Evolutionary conservation across 1,139 yeast species (phyloP).

Genomic region (Blastobotrys buckinghamii): DNA sequence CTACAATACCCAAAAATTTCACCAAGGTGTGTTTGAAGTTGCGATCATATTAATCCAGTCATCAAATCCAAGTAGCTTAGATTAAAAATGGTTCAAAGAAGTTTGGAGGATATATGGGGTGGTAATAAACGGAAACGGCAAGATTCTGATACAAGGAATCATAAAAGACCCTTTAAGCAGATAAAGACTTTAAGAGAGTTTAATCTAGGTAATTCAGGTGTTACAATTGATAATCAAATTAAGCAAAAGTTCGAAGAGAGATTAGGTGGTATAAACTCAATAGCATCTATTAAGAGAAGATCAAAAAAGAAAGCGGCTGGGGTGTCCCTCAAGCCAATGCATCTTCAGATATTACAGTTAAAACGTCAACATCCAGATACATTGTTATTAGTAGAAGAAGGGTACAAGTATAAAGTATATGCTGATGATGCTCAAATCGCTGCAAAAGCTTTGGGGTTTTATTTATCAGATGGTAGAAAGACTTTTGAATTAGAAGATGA

Average conservation of each 20-base stretch:
- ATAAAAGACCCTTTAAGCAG: neutral
- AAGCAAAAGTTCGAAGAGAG: neutral
- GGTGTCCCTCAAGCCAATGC: slow-evolving; percentile 9
- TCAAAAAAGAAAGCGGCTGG: slow-evolving; percentile 5
- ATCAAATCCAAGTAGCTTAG: no score
- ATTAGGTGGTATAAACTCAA: slow-evolving; percentile 8
- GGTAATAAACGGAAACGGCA: neutral
- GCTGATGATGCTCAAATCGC: slow-evolving; percentile 78
- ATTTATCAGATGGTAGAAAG: slow-evolving; percentile 62
- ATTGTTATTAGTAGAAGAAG: slow-evolving; percentile 75
- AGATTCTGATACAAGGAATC: neutral
- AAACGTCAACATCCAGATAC: slow-evolving; percentile 59
- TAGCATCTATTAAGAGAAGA: slow-evolving; percentile 9
- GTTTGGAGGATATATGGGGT: neutral
- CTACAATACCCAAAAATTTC: no score
- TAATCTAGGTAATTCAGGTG: neutral
- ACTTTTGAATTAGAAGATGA: slow-evolving; percentile 43
- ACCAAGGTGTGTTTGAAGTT: no score
- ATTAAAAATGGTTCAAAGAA: neutral
- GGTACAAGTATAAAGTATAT: slow-evolving; percentile 82
- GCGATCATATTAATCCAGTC: no score
- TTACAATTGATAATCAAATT: neutral
- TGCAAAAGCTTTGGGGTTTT: slow-evolving; percentile 59
- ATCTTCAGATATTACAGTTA: slow-evolving; percentile 64
- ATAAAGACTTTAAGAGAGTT: neutral